Base-by-base conservation (phyloP, 495 filamentous ascomycete species). In the Hypoxylon rickii region DNA sequence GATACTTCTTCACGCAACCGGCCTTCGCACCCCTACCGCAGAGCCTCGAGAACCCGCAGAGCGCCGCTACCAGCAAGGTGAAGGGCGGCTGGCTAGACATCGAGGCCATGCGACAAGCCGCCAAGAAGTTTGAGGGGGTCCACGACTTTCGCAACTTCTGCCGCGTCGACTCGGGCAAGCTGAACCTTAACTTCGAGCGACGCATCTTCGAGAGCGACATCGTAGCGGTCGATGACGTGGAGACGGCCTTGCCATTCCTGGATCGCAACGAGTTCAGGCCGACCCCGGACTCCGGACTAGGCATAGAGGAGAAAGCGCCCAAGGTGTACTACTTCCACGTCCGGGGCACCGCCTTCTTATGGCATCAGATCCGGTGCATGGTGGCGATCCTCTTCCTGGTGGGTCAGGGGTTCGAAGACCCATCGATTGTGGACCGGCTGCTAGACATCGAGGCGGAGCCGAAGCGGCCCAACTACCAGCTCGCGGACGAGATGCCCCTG, bases 131-230 rank as follows among this genome's bases (percentile, higher is more conserved):
- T 54, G 83, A 89, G 58, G 95, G 94, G 7, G 63, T 82, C 18
- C 90, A 97, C 73, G 95, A 98, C 72, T 97, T 97, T 75, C 84
- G 94, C 10, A 98, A 98, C 67, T 93, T 97, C 74, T 97, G 92
- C 79, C 92, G 92, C 68, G 71, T 96, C 31, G 95, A 98, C 73
- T 77, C 84, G 0, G 82, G 76, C 58, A 97, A 96, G 75, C 89
- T 95, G 61, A 86, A 96, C 51, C 81, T 84, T 16, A 90, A 88
- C 58, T 98, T 93, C 57, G 72, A 83, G 60, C 77, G 94, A 12
- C 78, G 82, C 12, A 88, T 98, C 50, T 88, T 84, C 65, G 82
- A 86, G 64, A 80, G 88, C 3, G 82, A 86, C 65, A 89, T 98
- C 55, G 85, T 88, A 48, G 79, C 86, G 54, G 79, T 90, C 3